These are phyloP conservation scores for Debaryomyces subglobosus DNA, from an alignment of 1,139 yeast species.

Conservation along the genomic window DNA sequence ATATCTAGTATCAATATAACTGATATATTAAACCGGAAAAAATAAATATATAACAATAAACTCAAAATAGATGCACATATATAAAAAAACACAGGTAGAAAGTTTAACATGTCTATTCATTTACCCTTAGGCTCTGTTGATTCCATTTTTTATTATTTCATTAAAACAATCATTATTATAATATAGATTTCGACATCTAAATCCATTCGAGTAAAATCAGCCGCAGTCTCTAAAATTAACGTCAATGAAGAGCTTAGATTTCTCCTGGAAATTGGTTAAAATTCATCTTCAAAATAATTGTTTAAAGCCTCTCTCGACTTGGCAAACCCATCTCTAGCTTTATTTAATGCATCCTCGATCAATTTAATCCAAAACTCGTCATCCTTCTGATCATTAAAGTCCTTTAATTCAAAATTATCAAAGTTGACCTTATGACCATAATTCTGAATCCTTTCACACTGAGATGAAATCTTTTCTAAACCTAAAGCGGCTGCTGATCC, in stretches of 20 bases:
- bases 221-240: background rate
- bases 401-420: constrained; percentile 39
- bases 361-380: constrained; percentile 53
- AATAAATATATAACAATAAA: background rate
- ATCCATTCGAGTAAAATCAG: background rate
- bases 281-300: constrained; percentile 57
- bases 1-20: background rate
- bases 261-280: constrained; percentile 23
- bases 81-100: background rate
- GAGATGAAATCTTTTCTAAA: constrained; percentile 73
- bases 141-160: background rate
- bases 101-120: background rate
- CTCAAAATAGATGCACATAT: background rate
- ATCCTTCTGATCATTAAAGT: constrained; percentile 5
- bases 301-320: constrained; percentile 60
- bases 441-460: constrained; percentile 93
- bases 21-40: background rate
- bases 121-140: background rate
- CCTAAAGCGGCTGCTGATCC: constrained; percentile 97
- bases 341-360: constrained; percentile 56
- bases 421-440: constrained; percentile 63
- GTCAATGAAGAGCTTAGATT: background rate
- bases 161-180: constrained; percentile 1
- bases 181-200: background rate
- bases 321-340: constrained; percentile 59